Evolutionary conservation across 225 moss, liverwort and hornwort species (phyloP).

Genomic region (Bryoerythrophyllum caledonicum): DNA sequence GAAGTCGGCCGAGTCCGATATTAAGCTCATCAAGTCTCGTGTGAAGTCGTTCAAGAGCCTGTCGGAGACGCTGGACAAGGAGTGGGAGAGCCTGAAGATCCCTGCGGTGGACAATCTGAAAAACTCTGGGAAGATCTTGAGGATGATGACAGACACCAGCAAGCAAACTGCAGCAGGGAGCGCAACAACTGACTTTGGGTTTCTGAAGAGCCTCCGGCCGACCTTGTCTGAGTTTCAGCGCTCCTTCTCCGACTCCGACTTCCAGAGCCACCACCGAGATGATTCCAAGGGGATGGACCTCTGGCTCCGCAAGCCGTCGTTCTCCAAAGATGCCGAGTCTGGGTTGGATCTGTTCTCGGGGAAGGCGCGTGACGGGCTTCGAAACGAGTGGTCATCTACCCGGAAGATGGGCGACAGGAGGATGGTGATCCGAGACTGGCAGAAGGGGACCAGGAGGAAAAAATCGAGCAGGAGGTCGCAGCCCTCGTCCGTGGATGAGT

Average conservation of each 20-base stretch:
- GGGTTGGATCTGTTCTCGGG: slow-evolving; percentile 60
- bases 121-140: slow-evolving; percentile 75
- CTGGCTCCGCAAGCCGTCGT: slow-evolving; percentile 53
- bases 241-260: slow-evolving; percentile 86
- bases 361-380: slow-evolving; percentile 47
- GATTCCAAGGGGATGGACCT: slow-evolving; percentile 57
- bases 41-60: slow-evolving; percentile 86
- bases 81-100: slow-evolving; percentile 91
- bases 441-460: slow-evolving; percentile 52
- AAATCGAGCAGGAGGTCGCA: slow-evolving; percentile 49
- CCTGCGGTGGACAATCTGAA: slow-evolving; percentile 69
- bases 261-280: slow-evolving; percentile 64
- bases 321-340: slow-evolving; percentile 48
- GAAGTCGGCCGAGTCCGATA: slow-evolving; percentile 89
- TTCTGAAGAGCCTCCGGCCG: slow-evolving; percentile 86
- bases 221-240: slow-evolving; percentile 75
- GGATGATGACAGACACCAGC: slow-evolving; percentile 76
- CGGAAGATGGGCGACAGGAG: slow-evolving; percentile 49
- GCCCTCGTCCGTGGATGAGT: slow-evolving; percentile 54
- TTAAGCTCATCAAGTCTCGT: slow-evolving; percentile 81
- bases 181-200: slow-evolving; percentile 65
- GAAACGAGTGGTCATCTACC: slow-evolving; percentile 60
- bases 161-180: slow-evolving; percentile 45
- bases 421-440: slow-evolving; percentile 63
- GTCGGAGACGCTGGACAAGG: slow-evolving; percentile 88